Evolutionary conservation across 2,329 filamentous ascomycete species (phyloP), one percentile per base, ranked within the genome.

Genomic region (Hypoxylon sp.): DNA sequence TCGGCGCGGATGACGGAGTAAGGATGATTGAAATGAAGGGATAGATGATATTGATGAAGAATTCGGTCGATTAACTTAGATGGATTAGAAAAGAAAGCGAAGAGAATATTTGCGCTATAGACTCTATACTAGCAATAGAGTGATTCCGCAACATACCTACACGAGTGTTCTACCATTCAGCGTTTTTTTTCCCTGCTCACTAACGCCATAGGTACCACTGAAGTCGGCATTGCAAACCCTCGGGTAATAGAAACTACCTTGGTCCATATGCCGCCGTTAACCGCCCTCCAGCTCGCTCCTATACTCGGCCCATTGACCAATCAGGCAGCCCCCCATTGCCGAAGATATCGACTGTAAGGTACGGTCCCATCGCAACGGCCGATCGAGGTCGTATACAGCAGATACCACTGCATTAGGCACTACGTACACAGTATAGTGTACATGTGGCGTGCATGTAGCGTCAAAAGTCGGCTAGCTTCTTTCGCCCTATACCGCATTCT

Each of bases 41-140:
- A 50, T 39, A 21, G 19, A 42, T 42, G 42, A 24, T 6, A 37
- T 48, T 42, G 21, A 24, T 6, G 42, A 29, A 48, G 31, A 50
- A 13, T 3, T 6, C 19, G 3, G 13, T 17, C 5, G 19, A 19
- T 53, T 32, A 39, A 15, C 53, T 39, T 56, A 31, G 47, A 58
- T 55, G 24, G 27, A 55, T 39, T 8, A 27, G 47, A 51, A 4
- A 32, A 24, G 31, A 31, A 46, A 27, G 29, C 27, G 35, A 46
- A 11, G n/a, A 24, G n/a, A 24, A 46, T 21, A 51, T 47, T 37
- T 48, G n/a, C 32, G 44, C 44, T 19, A 19, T 27, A 21, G 27
- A 46, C 37, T 32, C 39, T 55, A 19, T 53, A n/a, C 24, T 55
- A 21, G 37, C 35, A 27, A 53, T 53, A 53, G 32, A 53, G 50